A percentile compares a stretch with the other conserved stretches of the same genome.
Evolutionary conservation across 495 filamentous ascomycete genomes (phyloP).

Genomic region (Trypethelium eluteriae): DNA sequence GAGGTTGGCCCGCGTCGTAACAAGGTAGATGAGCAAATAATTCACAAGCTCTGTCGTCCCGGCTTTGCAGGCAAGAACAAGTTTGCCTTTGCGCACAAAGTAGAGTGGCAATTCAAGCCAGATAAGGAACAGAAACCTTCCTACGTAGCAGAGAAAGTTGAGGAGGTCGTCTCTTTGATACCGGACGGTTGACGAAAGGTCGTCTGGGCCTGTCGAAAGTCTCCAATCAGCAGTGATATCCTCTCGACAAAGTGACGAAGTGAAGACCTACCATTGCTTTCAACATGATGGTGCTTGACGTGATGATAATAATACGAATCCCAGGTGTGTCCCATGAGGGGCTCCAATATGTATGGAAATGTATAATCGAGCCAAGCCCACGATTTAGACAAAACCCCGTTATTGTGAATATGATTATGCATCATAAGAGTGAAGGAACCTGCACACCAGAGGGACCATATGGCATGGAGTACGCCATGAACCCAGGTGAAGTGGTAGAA

Average conservation of each 20-base stretch:
- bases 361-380: conserved; percentile 44
- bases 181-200: conserved; percentile 65
- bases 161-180: conserved; percentile 62
- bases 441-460: conserved; percentile 55
- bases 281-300: conserved; percentile 77
- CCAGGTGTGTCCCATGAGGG: conserved; percentile 75
- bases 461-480: conserved; percentile 56
- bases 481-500: conserved; percentile 57
- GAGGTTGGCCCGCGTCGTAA: conserved; percentile 40
- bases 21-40: conserved; percentile 40
- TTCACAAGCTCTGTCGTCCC: conserved; percentile 48
- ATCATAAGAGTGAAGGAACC: conserved; percentile 73
- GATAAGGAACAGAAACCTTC: conserved; percentile 61
- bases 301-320: conserved; percentile 80
- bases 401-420: conserved; percentile 75
- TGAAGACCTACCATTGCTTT: conserved; percentile 52
- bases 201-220: conserved; percentile 44
- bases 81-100: conserved; percentile 53
- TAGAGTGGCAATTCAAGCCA: conserved; percentile 71
- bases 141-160: conserved; percentile 60
- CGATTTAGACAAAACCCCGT: conserved; percentile 41
- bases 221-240: not conserved
- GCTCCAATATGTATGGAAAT: conserved; percentile 68
- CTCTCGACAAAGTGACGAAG: not conserved
- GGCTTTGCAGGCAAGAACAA: conserved; percentile 43